A percentile compares a stretch with the other conserved stretches of the same genome.
phyloP scores from a whole-genome alignment of 148 eudicot genomes.

The Fagopyrum tataricum region DNA sequence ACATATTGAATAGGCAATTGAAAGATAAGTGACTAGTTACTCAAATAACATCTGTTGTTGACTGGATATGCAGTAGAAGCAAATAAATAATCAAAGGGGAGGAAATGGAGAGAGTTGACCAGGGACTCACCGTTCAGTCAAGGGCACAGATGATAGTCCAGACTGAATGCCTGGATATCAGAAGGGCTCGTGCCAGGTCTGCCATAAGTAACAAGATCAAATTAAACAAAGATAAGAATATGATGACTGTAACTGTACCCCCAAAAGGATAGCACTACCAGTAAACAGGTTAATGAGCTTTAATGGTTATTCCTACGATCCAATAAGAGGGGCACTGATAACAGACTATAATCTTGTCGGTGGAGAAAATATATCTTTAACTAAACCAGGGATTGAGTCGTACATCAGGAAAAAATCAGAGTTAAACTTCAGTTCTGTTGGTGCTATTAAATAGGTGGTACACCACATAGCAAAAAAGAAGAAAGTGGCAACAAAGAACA shows the following conservation, averaged over 20 bases:
- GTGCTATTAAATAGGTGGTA: neutral
- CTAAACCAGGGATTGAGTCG: neutral
- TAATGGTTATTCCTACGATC: neutral
- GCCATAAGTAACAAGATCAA: conserved; percentile 20
- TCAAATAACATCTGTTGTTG: neutral
- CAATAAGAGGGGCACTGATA: neutral
- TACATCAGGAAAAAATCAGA: neutral
- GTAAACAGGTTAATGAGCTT: neutral
- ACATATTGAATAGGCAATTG: no score
- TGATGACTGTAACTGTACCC: neutral
- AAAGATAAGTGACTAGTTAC: no score
- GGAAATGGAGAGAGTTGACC: neutral
- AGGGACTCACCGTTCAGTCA: conserved; percentile 23
- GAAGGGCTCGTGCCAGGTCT: conserved; percentile 97
- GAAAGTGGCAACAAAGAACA: neutral
- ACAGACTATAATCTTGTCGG: neutral
- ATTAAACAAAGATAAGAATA: neutral
- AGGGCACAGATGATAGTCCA: conserved; percentile 62
- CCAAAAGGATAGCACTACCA: neutral
- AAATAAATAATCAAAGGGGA: neutral
- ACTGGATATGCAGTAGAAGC: neutral
- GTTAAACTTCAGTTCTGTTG: neutral
- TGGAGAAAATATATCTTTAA: neutral
- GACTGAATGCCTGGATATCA: conserved; percentile 70
- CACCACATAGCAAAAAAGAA: neutral